Percentiles rank a stretch among this genome's conserved stretches.
phyloP scores from a whole-genome alignment of 2,329 filamentous ascomycete genomes.

The Karstenula rhodostoma region DNA sequence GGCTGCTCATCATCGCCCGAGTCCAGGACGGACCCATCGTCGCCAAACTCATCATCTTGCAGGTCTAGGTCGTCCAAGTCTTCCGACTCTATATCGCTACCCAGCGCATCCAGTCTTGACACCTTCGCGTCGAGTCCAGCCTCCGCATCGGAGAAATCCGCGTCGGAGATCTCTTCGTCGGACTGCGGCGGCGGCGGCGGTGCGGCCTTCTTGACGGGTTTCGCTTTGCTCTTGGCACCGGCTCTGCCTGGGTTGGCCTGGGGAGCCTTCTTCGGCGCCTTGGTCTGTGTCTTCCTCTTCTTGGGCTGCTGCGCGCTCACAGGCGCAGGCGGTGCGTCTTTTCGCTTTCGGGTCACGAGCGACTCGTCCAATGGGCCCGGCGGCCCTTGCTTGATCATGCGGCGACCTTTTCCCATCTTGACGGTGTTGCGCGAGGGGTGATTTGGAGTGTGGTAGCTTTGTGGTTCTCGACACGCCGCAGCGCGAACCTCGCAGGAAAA shows the following conservation, averaged over 20 bases:
- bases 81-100: slow-evolving; percentile 48
- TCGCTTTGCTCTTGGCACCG: slow-evolving; percentile 40
- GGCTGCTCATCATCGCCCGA: slow-evolving; percentile 64
- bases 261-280: slow-evolving; percentile 49
- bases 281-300: slow-evolving; percentile 62
- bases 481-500: slow-evolving; percentile 9
- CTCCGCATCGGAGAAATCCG: slow-evolving; percentile 33
- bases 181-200: slow-evolving; percentile 33
- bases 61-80: slow-evolving; percentile 48
- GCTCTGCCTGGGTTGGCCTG: slow-evolving; percentile 42
- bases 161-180: slow-evolving; percentile 35
- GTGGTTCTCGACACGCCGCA: slow-evolving; percentile 5
- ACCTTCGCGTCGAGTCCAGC: slow-evolving; percentile 42
- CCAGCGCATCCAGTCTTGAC: slow-evolving; percentile 50
- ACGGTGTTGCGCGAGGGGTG: slow-evolving; percentile 10
- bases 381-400: slow-evolving; percentile 94
- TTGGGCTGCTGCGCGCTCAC: slow-evolving; percentile 57
- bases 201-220: slow-evolving; percentile 44
- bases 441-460: slow-evolving; percentile 3
- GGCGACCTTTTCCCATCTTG: slow-evolving; percentile 84
- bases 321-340: slow-evolving; percentile 70
- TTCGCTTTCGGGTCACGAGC: slow-evolving; percentile 83
- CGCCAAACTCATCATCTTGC: slow-evolving; percentile 51
- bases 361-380: slow-evolving; percentile 82
- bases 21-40: slow-evolving; percentile 60